Percentiles rank a stretch among this genome's conserved stretches.
Conservation (phyloP, 2,329 filamentous ascomycete species). For the Calonectria ilicicola region DNA sequence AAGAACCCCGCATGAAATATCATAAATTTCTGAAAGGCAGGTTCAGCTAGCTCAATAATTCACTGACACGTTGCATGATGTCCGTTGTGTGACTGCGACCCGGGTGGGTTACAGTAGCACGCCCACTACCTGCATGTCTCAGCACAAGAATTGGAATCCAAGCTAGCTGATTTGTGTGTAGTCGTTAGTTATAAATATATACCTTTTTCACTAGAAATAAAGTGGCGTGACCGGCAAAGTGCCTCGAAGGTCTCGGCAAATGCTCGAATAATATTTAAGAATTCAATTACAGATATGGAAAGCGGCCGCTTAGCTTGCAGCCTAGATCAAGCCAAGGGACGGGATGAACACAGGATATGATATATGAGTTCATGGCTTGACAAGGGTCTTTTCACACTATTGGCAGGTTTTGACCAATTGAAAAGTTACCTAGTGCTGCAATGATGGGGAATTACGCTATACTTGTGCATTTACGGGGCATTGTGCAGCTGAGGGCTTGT, state of each 20-base stretch:
- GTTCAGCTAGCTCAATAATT: neutral
- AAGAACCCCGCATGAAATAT: neutral
- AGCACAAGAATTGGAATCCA: neutral
- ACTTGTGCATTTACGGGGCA: neutral
- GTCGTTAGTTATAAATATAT: no score
- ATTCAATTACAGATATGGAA: neutral
- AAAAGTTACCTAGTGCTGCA: neutral
- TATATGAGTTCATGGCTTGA: neutral
- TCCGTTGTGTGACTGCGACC: neutral
- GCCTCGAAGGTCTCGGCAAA: neutral
- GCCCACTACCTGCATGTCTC: neutral
- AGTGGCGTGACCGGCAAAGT: neutral
- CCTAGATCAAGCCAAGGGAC: neutral
- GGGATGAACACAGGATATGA: neutral
- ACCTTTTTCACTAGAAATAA: neutral
- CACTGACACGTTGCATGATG: neutral
- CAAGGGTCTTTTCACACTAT: neutral
- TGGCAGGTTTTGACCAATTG: neutral
- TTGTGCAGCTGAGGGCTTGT: neutral
- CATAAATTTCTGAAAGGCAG: no score
- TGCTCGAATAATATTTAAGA: neutral
- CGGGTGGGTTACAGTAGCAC: neutral
- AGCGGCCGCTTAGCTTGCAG: neutral
- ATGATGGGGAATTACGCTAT: neutral
- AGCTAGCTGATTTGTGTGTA: no score